These are phyloP conservation scores for Gymnopilus dilepis DNA, from an alignment of 768 basidiomycete species.

Conservation along the genomic window DNA sequence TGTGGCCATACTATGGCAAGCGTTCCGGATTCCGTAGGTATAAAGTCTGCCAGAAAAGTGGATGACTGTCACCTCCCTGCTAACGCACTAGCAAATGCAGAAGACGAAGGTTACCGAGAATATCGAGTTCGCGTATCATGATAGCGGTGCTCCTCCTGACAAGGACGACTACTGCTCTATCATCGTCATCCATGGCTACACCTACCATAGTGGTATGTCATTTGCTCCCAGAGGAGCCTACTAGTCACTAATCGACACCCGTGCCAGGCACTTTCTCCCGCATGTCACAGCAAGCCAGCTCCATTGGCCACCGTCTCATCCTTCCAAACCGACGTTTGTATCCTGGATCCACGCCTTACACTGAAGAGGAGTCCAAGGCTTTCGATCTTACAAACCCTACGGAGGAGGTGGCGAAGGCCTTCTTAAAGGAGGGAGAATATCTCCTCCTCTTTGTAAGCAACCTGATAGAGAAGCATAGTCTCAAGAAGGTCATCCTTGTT, in stretches of 20 bases:
- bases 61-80: too few relatives aligned
- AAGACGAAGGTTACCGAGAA: conserved; percentile 16
- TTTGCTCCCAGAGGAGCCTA: not conserved
- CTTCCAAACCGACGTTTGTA: conserved; percentile 39
- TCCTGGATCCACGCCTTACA: conserved; percentile 36
- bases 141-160: conserved; percentile 30
- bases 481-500: conserved; percentile 26
- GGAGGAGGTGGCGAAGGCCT: conserved; percentile 22
- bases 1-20: too few relatives aligned
- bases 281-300: conserved; percentile 22
- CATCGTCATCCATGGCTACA: conserved; percentile 37
- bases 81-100: conserved; percentile 12
- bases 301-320: conserved; percentile 31
- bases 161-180: conserved; percentile 28
- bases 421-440: conserved; percentile 34
- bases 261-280: conserved; percentile 31
- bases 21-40: too few relatives aligned
- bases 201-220: conserved; percentile 31
- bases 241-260: not conserved
- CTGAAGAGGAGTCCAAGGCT: conserved; percentile 28
- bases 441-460: conserved; percentile 34
- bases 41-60: too few relatives aligned
- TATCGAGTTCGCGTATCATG: conserved; percentile 33
- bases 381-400: conserved; percentile 11
- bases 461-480: conserved; percentile 25